Evolutionary conservation across 2,329 filamentous ascomycete species (phyloP).

Genomic region (Dothideomycetes sp.): DNA sequence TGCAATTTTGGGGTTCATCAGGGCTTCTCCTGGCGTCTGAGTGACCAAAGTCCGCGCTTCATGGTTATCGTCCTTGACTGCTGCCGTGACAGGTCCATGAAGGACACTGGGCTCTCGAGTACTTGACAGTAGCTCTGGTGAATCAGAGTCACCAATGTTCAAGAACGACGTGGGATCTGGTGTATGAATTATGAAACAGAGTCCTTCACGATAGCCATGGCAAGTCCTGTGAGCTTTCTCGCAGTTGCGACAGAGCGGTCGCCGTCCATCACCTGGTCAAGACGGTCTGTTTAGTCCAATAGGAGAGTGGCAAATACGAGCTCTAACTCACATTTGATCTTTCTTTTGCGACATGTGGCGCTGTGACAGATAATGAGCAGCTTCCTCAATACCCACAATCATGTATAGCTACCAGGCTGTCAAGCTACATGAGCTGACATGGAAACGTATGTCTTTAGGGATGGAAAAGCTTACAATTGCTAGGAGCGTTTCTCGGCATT

Average conservation of each 20-base stretch:
- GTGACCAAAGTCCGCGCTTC: too few species aligned
- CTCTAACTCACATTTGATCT: conserved; percentile 1
- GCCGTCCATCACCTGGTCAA: not conserved
- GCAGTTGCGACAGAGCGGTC: not conserved
- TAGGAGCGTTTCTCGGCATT: not conserved
- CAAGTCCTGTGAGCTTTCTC: not conserved
- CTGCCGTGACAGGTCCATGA: too few species aligned
- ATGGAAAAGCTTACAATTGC: not conserved
- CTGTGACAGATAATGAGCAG: not conserved
- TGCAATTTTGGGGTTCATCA: not conserved
- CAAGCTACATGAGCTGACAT: too few species aligned
- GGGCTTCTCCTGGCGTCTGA: not conserved
- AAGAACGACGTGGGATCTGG: not conserved
- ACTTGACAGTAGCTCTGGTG: too few species aligned
- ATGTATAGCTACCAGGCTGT: not conserved
- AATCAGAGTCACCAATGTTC: not conserved
- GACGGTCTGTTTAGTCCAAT: too few species aligned
- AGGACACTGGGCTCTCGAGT: too few species aligned
- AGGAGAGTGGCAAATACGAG: too few species aligned
- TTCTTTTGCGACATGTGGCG: not conserved
- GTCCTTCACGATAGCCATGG: not conserved
- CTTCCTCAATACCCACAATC: not conserved
- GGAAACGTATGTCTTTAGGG: too few species aligned
- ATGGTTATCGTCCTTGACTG: too few species aligned
- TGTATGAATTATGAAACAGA: not conserved